These are phyloP conservation scores for Ophiosphaerella korrae DNA, from an alignment of 2,329 filamentous ascomycete genomes.

Conservation along the genomic window DNA sequence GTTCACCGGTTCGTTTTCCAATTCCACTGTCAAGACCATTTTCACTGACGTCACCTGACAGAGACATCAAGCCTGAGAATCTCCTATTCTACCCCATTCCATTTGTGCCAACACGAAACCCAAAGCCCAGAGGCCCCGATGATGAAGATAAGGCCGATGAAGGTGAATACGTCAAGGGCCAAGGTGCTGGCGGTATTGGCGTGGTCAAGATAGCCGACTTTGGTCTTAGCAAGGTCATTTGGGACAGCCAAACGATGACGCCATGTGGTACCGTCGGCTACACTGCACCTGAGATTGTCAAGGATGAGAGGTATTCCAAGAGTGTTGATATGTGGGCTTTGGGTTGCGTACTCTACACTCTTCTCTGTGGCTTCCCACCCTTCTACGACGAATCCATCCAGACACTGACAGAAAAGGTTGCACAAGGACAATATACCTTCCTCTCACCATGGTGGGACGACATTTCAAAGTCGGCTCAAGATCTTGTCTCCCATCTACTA, in stretches of 20 bases:
- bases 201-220: conserved; percentile 98
- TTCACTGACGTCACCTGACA: conserved; percentile 54
- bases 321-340: conserved; percentile 99
- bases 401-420: conserved; percentile 95
- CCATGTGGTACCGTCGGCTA: conserved; percentile 99
- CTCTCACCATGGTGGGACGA: conserved; percentile 99
- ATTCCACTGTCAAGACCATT: conserved; percentile 2
- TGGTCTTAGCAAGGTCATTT: conserved; percentile 95
- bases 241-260: conserved; percentile 98
- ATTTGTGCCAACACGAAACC: conserved; percentile 77
- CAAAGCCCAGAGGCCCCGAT: conserved; percentile 80
- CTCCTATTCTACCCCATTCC: conserved; percentile 89
- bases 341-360: conserved; percentile 93
- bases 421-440: conserved; percentile 95
- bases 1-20: conserved; percentile 80
- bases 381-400: conserved; percentile 99
- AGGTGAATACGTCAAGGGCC: conserved; percentile 83
- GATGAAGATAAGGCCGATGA: conserved; percentile 98
- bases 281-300: conserved; percentile 97
- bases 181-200: conserved; percentile 88
- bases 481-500: conserved; percentile 89
- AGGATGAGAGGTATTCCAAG: conserved; percentile 98
- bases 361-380: conserved; percentile 95
- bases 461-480: conserved; percentile 92
- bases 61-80: conserved; percentile 98